Conservation (phyloP, 1,284 basidiomycete species). For the Agaricales sp. region DNA sequence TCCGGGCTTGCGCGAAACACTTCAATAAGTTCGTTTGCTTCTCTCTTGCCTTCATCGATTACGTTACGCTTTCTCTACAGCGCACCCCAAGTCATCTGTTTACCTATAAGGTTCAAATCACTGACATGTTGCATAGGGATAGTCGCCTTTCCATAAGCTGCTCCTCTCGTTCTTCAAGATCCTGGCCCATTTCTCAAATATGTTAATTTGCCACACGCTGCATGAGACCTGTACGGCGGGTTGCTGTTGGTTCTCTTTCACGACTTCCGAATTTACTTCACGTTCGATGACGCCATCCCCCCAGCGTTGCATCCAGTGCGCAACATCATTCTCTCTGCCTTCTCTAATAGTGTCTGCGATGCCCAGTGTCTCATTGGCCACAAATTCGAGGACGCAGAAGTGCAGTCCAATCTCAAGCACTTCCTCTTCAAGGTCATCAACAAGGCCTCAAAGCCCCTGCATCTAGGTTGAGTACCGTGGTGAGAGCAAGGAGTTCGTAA, state of each 20-base stretch:
- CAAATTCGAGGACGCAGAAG: conserved; percentile 78
- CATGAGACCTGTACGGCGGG: conserved; percentile 88
- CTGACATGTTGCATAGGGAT: conserved; percentile 45
- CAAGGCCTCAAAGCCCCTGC: conserved; percentile 82
- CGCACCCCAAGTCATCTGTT: conserved; percentile 10
- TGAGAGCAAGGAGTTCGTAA: conserved; percentile 86
- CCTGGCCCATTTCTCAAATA: conserved; percentile 82
- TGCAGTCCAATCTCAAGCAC: conserved; percentile 93
- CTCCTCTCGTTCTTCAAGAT: conserved; percentile 92
- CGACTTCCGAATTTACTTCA: conserved; percentile 98
- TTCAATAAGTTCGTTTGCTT: too few species aligned
- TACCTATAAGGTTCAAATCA: background rate
- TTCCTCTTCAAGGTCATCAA: conserved; percentile 88
- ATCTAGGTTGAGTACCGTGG: conserved; percentile 86
- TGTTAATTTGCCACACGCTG: conserved; percentile 70
- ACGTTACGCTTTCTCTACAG: too few species aligned
- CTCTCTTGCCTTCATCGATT: too few species aligned
- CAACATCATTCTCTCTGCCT: conserved; percentile 38
- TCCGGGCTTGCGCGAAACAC: too few species aligned
- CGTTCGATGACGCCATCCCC: conserved; percentile 91
- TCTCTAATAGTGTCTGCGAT: conserved; percentile 62
- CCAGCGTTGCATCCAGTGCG: conserved; percentile 89
- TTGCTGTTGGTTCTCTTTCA: conserved; percentile 92
- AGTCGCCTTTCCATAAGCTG: conserved; percentile 93
- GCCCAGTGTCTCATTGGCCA: conserved; percentile 88